Evolutionary conservation across 2,329 filamentous ascomycete species (phyloP), one percentile per base, ranked within the genome.

Genomic region (Cylindrodendrum hubeiense): DNA sequence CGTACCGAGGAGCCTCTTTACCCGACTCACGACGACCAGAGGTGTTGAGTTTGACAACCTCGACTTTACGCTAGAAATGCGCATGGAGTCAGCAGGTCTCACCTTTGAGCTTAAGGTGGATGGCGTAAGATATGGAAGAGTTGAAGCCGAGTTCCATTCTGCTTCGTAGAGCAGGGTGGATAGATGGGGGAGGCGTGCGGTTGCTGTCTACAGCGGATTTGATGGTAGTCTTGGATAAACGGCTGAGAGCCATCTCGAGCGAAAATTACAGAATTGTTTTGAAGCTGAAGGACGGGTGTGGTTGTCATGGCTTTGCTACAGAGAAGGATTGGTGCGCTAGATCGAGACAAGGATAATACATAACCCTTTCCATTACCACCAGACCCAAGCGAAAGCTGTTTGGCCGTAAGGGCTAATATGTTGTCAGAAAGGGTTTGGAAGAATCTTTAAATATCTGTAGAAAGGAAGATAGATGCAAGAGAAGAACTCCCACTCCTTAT

Each of bases 21-120:
- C 92, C 1, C 81, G 91, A 15, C 79, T 95, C 67, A 94, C 92
- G 17, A 95, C 93, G 13, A 95, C 92, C 3, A 86, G 91, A 58
- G 92, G 92, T 1, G 89, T 94, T 5, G 92, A 94, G 79, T 95
- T 95, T 79, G 91, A 94, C 71, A 94, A 94, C 68, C 81, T 95
- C 30, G 91, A 95, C 75, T 95, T 95, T 66, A 93, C 91, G 12
- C 86, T 95, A 6, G 92, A 94, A 81, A 94, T 95, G 91, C 90
- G 91, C 70, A 92, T 95, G 46, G 90, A 94, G 75, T 93, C 90
- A 72, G 92, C 92, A 0, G 91, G 91, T 2, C 73, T 95, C 63
- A 88, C 91, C 3, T 95, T 95, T 78, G 92, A 95, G 79, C 79
- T 95, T 57, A 92, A 92, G 79, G 92, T 95, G 13, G 92, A 94